Evolutionary conservation across 1,139 yeast species (phyloP).

Genomic region (Hyphopichia khmerensis): DNA sequence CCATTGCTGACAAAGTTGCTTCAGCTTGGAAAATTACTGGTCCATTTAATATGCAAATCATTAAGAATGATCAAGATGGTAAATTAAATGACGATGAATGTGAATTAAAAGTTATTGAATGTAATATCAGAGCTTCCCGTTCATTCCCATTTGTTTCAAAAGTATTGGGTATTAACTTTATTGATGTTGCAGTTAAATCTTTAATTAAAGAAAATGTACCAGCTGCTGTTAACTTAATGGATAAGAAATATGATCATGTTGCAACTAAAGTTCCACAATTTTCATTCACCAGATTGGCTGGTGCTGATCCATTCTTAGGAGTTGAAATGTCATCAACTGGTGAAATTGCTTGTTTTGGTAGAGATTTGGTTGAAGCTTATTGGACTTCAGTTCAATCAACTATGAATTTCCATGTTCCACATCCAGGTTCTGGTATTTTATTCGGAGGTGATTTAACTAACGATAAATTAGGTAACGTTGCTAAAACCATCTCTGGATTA

Average conservation of each 20-base stretch:
- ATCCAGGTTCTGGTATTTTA: conserved; percentile 83
- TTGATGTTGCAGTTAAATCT: conserved; percentile 90
- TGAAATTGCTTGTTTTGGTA: conserved; percentile 96
- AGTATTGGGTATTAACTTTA: conserved; percentile 90
- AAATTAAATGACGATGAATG: conserved; percentile 45
- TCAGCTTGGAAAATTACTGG: conserved; percentile 96
- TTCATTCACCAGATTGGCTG: conserved; percentile 96
- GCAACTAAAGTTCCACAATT: conserved; percentile 98
- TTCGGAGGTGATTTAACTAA: conserved; percentile 90
- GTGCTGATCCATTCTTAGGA: conserved; percentile 98
- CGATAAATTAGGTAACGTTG: conserved; percentile 71
- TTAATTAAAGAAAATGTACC: conserved; percentile 73
- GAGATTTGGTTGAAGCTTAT: conserved; percentile 82
- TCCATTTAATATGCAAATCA: conserved; percentile 96
- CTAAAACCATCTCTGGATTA: conserved; percentile 62
- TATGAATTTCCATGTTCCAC: conserved; percentile 92
- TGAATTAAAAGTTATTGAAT: conserved; percentile 91
- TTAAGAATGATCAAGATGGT: conserved; percentile 71
- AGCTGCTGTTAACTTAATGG: conserved; percentile 68
- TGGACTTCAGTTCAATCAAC: conserved; percentile 97
- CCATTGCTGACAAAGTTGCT: conserved; percentile 48
- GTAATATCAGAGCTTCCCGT: conserved; percentile 97
- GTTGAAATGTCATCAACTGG: conserved; percentile 99
- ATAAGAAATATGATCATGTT: conserved; percentile 62
- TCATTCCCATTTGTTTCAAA: conserved; percentile 98